phyloP scores from a whole-genome alignment of 2,329 filamentous ascomycete species.

The Bipolaris bicolor region DNA sequence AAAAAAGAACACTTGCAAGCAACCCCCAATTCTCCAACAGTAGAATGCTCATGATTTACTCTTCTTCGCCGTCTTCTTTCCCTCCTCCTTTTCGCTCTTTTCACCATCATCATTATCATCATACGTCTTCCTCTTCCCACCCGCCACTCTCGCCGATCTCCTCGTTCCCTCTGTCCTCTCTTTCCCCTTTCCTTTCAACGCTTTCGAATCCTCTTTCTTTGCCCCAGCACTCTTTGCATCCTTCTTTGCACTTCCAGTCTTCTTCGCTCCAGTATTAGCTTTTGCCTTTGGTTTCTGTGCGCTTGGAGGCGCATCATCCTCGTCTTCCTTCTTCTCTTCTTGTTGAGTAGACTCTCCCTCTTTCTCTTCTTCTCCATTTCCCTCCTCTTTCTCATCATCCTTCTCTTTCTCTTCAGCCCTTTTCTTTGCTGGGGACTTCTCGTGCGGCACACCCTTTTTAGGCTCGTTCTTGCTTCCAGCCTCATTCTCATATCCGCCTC shows the following conservation, averaged over 20 bases:
- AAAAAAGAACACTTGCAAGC: not conserved
- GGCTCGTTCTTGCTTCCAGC: conserved; percentile 53
- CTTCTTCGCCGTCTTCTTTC: conserved; percentile 22
- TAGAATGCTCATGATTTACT: conserved; percentile 12
- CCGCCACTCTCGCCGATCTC: conserved; percentile 23
- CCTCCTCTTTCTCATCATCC: conserved; percentile 17
- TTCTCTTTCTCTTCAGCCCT: conserved; percentile 17
- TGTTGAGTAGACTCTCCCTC: conserved; percentile 18
- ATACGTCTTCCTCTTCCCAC: conserved; percentile 31
- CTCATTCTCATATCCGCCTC: conserved; percentile 52
- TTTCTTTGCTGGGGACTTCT: conserved; percentile 30
- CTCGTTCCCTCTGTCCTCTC: conserved; percentile 29
- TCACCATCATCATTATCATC: conserved; percentile 22
- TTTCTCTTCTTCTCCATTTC: not conserved
- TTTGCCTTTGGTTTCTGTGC: conserved; percentile 32
- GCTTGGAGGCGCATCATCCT: conserved; percentile 23
- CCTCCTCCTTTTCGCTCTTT: conserved; percentile 20
- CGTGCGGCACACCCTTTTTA: conserved; percentile 48
- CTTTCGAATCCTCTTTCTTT: not conserved
- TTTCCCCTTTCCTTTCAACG: conserved; percentile 20
- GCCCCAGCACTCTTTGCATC: conserved; percentile 26
- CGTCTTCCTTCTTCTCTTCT: conserved; percentile 10
- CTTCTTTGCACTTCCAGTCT: conserved; percentile 17
- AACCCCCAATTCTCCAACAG: not conserved
- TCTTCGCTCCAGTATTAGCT: conserved; percentile 28